Base-by-base conservation (phyloP, 1,139 yeast genomes). In the Saccharomycopsis hybrid region DNA sequence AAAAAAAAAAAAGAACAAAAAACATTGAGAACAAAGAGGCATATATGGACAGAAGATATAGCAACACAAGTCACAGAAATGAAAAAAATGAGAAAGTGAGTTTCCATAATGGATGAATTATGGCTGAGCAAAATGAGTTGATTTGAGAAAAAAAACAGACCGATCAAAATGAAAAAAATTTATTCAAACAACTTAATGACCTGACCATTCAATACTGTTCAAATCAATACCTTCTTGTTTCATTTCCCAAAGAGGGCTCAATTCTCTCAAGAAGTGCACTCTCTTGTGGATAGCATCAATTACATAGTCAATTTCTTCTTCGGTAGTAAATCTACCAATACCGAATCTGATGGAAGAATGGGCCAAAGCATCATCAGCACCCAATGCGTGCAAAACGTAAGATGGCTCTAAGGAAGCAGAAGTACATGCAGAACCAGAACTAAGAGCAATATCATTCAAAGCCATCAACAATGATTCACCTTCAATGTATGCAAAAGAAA, bases 171-270 rank as follows among this genome's bases (percentile, higher is more conserved):
- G 18, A 18, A 18, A 18, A 18, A 18, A 18, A 18, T 18, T 18
- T 18, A 18, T 18, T 18, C 18, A 32, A 32, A 32, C 8, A 11
- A 32, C 27, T 44, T 67, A 89, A 69, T 90, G 97, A 56, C 96
- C 97, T 53, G 96, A 86, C 99, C 99, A 92, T 71, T 92, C 95
- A 62, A 92, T 92, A 43, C 95, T 77, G 62, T 85, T 78, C 66
- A 94, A 76, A 64, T 92, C 99, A 63, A 92, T 90, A 58, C 98
- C 98, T 59, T 92, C 98, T 69, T 92, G 96, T 51, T 88, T 96
- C 97, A 92, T 90, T 71, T 92, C 99, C 97, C 97, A 92, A 60
- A 92, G 75, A 50, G 99, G 99, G 49, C 95, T 83, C 71, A 92
- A 76, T 63, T 89, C 94, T 67, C 99, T 80, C 64, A 92, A 77